Base-by-base conservation (phyloP, 2,329 filamentous ascomycete genomes). In the Nemania serpens region DNA sequence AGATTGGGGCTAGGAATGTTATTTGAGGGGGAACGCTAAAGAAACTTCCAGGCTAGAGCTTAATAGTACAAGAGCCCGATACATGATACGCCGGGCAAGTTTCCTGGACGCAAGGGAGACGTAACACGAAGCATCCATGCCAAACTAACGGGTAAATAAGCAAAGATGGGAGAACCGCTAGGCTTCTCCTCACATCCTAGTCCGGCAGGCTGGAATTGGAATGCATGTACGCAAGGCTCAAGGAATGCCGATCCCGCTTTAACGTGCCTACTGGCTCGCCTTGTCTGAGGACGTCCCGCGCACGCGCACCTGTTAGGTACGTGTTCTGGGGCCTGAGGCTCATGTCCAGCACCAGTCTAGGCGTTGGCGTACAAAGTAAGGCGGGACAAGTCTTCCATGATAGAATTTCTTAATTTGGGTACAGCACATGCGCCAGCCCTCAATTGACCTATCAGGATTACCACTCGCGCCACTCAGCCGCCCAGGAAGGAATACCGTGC, bases 391-490 rank as follows among this genome's bases (percentile, higher is more conserved):
- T 42, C 37, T 37, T 47, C 34, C 36, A 56, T 25, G 25, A 59
- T 54, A 45, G 56, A 55, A 39, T 59, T 43, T 43, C 52, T 52
- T 29, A 29, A 50, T 62, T 36, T 53, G 42, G 56, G 42, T 42
- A 33, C 18, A 39, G 45, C 11, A 47, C 29, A 54, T 62, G 48
- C 53, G 57, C 25, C 48, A 49, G 17, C 25, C 22, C n/a, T 42
- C 61, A 67, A 70, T 69, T 70, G 69, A 43, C 69, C 68, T 70
- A 70, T 70, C 62, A 69, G 68, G 42, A 33, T 55, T 53, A 46
- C 45, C 55, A 58, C 58, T 55, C 59, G 53, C 61, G 59, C 63
- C 52, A 52, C 41, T 37, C 36, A 48, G 43, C 53, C 50, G 42
- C 55, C 54, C 41, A 48, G 49, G 6, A 33, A 48, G 49, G 6